Evolutionary conservation across 2,329 filamentous ascomycete genomes (phyloP).

Genomic region (Alternaria triticimaculans): DNA sequence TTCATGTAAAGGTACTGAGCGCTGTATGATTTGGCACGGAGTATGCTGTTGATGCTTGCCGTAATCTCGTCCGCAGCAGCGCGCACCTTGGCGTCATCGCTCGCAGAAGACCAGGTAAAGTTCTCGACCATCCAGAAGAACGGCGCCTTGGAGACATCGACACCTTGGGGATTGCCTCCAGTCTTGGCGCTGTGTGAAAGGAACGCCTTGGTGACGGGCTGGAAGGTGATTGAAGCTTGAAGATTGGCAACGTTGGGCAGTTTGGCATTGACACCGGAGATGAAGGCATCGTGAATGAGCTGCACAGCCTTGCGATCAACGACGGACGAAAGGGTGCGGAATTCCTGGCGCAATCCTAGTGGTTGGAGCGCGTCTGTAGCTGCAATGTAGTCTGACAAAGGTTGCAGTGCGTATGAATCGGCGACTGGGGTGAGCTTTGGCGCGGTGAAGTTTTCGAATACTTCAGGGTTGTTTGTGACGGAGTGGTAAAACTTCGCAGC

Average conservation of each 20-base stretch:
- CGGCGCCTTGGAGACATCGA: conserved; percentile 19
- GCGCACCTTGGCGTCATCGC: conserved; percentile 14
- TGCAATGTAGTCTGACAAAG: conserved; percentile 18
- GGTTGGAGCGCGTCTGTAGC: conserved; percentile 18
- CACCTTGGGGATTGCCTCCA: conserved; percentile 30
- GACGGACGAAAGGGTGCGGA: conserved; percentile 19
- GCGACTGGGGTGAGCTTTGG: conserved; percentile 20
- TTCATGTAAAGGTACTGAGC: conserved; percentile 28
- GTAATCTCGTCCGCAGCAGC: conserved; percentile 15
- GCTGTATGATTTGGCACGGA: not conserved
- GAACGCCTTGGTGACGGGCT: conserved; percentile 29
- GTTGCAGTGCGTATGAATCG: conserved; percentile 20
- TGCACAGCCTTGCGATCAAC: conserved; percentile 23
- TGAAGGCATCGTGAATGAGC: conserved; percentile 23
- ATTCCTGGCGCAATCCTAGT: conserved; percentile 22
- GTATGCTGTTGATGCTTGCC: conserved; percentile 10
- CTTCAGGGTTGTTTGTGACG: conserved; percentile 9
- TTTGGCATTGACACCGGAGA: conserved; percentile 10
- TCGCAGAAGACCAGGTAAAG: conserved; percentile 13
- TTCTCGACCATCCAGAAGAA: conserved; percentile 29
- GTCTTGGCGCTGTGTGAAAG: conserved; percentile 16
- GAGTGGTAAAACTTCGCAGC: conserved; percentile 31
- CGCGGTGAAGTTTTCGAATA: conserved; percentile 31
- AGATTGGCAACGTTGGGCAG: conserved; percentile 6
- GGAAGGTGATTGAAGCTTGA: conserved; percentile 24